Evolutionary conservation across 2,329 filamentous ascomycete species (phyloP).

Genomic region (Cryoendolithus antarcticus): DNA sequence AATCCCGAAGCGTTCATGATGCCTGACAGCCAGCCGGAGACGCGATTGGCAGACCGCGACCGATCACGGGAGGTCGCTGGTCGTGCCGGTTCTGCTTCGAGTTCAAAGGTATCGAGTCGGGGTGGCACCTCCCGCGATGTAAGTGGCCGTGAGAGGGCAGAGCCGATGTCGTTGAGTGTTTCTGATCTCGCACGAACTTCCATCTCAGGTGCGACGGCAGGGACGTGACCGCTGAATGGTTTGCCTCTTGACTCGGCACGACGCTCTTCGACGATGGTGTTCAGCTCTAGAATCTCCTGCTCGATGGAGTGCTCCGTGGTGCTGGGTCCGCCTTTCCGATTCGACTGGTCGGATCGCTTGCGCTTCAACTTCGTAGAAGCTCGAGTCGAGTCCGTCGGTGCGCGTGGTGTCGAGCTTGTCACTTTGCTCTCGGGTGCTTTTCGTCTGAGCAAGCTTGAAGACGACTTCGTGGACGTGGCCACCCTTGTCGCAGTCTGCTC

Average conservation of each 20-base stretch:
- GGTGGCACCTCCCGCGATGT: constrained; percentile 6
- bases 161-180: constrained; percentile 37
- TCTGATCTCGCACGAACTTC: constrained; percentile 33
- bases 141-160: constrained; percentile 32
- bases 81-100: neutral
- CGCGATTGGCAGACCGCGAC: constrained; percentile 8
- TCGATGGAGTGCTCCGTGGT: constrained; percentile 22
- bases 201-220: constrained; percentile 35
- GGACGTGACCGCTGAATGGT: constrained; percentile 24
- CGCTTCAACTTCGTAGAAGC: constrained; percentile 15
- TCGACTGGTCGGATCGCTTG: constrained; percentile 18
- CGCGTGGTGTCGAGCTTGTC: too few relatives aligned
- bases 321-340: neutral
- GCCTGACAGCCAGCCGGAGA: constrained; percentile 19
- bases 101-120: neutral
- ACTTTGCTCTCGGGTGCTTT: too few relatives aligned
- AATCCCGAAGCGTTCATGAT: constrained; percentile 7
- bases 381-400: too few relatives aligned
- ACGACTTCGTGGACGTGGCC: too few relatives aligned
- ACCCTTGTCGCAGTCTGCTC: too few relatives aligned
- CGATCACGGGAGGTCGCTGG: constrained; percentile 1
- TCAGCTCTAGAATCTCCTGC: constrained; percentile 35
- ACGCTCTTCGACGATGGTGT: constrained; percentile 37
- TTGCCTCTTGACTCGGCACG: constrained; percentile 21
- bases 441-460: too few relatives aligned